A percentile compares a stretch with the other conserved stretches of the same genome.
Evolutionary conservation across 495 filamentous ascomycete genomes (phyloP).

Genomic region (Lasiosphaeris hirsuta): DNA sequence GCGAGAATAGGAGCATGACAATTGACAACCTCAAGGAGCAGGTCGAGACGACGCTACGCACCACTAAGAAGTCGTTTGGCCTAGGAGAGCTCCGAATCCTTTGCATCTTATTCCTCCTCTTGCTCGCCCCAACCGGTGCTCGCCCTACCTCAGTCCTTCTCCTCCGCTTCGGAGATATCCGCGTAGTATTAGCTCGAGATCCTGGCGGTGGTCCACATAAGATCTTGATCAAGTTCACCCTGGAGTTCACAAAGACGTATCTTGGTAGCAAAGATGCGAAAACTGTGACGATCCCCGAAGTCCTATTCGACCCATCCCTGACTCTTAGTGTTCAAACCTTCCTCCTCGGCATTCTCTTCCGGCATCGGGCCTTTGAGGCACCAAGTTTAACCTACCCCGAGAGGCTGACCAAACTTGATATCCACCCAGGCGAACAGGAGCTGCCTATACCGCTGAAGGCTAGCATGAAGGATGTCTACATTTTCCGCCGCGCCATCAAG

Average conservation of each 20-base stretch:
- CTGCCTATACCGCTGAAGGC: slow-evolving; percentile 1
- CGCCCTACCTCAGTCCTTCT: slow-evolving; percentile 1
- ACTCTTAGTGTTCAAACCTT: too few species aligned
- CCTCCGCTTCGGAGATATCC: slow-evolving; percentile 6
- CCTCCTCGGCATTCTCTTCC: too few species aligned
- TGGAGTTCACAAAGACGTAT: slow-evolving; percentile 11
- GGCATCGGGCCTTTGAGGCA: too few species aligned
- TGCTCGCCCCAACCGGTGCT: slow-evolving; percentile 9
- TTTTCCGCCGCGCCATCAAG: slow-evolving; percentile 10
- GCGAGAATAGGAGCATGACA: slow-evolving; percentile 8
- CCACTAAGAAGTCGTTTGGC: slow-evolving; percentile 1
- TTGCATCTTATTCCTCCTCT: slow-evolving; percentile 8
- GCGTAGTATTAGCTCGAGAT: neutral
- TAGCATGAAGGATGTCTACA: slow-evolving; percentile 4
- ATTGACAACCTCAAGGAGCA: slow-evolving; percentile 9
- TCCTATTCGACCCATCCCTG: too few species aligned
- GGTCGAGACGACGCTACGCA: neutral
- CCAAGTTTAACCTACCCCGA: too few species aligned
- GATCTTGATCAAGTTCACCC: slow-evolving; percentile 7
- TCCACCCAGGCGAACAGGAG: slow-evolving; percentile 5
- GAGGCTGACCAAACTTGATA: too few species aligned
- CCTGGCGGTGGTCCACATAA: slow-evolving; percentile 2
- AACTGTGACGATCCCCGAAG: too few species aligned
- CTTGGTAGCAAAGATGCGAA: neutral
- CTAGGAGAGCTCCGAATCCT: slow-evolving; percentile 12